These are phyloP conservation scores for Hymenoscyphus salicellus DNA, from an alignment of 2,329 filamentous ascomycete genomes.

Conservation along the genomic window DNA sequence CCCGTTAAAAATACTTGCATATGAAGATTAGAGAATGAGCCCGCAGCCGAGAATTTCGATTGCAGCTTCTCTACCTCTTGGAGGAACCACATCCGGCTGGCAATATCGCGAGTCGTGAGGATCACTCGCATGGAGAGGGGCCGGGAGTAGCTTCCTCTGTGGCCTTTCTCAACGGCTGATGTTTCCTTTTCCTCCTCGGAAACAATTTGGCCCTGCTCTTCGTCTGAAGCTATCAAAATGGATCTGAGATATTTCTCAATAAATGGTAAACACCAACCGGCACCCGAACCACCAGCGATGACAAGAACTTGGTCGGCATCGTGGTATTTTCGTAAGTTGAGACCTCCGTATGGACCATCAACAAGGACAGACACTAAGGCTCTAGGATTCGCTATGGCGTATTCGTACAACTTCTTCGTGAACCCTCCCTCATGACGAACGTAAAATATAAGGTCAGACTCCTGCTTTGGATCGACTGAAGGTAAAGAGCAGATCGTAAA, in stretches of 20 bases:
- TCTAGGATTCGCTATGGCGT: not conserved
- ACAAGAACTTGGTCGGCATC: slow-evolving; percentile 13
- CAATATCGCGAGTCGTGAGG: not conserved
- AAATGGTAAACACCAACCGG: slow-evolving; percentile 16
- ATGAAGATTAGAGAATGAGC: not conserved
- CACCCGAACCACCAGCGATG: slow-evolving; percentile 17
- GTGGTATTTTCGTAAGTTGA: slow-evolving; percentile 4
- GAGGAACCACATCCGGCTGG: not conserved
- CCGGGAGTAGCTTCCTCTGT: not conserved
- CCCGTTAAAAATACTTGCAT: not conserved
- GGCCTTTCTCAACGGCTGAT: not conserved
- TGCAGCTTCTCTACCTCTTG: not conserved
- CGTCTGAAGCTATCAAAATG: not conserved
- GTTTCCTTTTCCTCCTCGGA: not conserved
- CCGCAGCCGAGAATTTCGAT: not conserved
- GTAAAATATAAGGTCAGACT: slow-evolving; percentile 15
- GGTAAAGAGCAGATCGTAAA: slow-evolving; percentile 82
- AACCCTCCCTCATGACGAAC: slow-evolving; percentile 12
- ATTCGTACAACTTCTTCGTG: slow-evolving; percentile 9
- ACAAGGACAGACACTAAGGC: slow-evolving; percentile 13
- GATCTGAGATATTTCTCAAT: slow-evolving; percentile 7
- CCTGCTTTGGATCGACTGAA: not conserved
- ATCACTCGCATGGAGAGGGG: not conserved
- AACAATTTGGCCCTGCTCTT: not conserved
- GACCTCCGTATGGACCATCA: slow-evolving; percentile 21